phyloP scores from a whole-genome alignment of 2,329 filamentous ascomycete genomes.

The Saccharata proteae region DNA sequence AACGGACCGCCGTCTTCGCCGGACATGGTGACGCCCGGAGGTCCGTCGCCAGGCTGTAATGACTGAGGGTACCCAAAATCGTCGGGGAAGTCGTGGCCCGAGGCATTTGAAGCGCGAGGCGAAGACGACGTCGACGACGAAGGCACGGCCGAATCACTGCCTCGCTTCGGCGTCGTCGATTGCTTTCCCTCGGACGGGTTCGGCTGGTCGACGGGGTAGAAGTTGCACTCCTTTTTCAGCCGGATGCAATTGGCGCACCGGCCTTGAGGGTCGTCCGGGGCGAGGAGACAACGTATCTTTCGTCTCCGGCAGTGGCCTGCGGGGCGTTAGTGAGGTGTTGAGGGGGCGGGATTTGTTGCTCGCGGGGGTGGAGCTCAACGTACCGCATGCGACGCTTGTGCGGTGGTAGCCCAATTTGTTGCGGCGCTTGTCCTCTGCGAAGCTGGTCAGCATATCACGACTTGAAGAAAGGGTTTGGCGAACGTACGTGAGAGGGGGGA shows the following conservation, averaged over 20 bases:
- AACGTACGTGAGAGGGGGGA: slow-evolving; percentile 39
- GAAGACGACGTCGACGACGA: slow-evolving; percentile 39
- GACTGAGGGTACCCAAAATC: slow-evolving; percentile 15
- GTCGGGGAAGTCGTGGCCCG: slow-evolving; percentile 17
- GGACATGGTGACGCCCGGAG: slow-evolving; percentile 13
- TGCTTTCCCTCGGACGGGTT: slow-evolving; percentile 41
- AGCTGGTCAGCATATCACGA: no score
- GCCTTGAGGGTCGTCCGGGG: slow-evolving; percentile 57
- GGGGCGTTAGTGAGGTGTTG: slow-evolving; percentile 8
- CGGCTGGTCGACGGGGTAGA: slow-evolving; percentile 75
- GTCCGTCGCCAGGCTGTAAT: slow-evolving; percentile 12
- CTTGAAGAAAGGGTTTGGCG: no score
- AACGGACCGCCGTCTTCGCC: slow-evolving; percentile 11
- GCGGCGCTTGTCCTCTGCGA: slow-evolving; percentile 60
- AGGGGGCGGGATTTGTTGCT: slow-evolving; percentile 2
- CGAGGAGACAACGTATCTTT: slow-evolving; percentile 83
- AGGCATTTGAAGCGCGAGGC: slow-evolving; percentile 23
- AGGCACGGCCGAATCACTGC: slow-evolving; percentile 27
- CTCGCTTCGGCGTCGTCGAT: slow-evolving; percentile 31
- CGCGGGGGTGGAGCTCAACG: slow-evolving; percentile 30
- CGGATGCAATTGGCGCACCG: slow-evolving; percentile 89
- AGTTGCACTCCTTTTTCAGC: slow-evolving; percentile 88
- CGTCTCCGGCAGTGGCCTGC: slow-evolving; percentile 81
- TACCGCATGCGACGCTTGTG: slow-evolving; percentile 91
- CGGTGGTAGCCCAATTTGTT: slow-evolving; percentile 95